A percentile compares a stretch with the other conserved stretches of the same genome.
Conservation (phyloP, 768 basidiomycete genomes). For the Lentinula guzmanii region DNA sequence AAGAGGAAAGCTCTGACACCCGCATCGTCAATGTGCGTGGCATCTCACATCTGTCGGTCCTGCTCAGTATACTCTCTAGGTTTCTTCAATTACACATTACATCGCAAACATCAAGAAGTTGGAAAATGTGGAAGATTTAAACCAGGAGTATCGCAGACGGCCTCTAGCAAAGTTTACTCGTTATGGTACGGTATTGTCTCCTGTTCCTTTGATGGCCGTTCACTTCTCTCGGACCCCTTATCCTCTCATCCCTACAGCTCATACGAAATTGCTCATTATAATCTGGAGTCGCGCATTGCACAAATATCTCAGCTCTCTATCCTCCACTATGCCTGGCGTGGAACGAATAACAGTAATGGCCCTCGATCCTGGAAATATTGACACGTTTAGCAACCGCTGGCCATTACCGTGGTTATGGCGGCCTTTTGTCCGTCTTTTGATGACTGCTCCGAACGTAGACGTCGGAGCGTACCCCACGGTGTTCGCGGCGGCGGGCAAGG, state of each 20-base stretch:
- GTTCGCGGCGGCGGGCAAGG: constrained; percentile 14
- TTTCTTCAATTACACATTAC: constrained; percentile 8
- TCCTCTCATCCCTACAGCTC: constrained; percentile 4
- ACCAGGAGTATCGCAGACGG: constrained; percentile 7
- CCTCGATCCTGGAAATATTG: not conserved
- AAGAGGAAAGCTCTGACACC: constrained; percentile 18
- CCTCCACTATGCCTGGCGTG: not conserved
- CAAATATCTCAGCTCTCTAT: not conserved
- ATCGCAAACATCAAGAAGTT: constrained; percentile 8
- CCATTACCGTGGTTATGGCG: not conserved
- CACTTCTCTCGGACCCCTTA: not conserved
- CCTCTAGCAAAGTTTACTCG: constrained; percentile 3
- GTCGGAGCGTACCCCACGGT: constrained; percentile 11
- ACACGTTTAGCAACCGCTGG: not conserved
- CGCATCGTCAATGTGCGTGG: constrained; percentile 22
- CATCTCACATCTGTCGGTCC: not conserved
- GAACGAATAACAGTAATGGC: not conserved
- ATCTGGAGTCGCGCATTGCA: constrained; percentile 8
- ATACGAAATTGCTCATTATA: constrained; percentile 11
- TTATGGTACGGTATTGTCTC: constrained; percentile 11
- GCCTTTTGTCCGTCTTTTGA: not conserved
- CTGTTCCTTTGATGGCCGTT: too few relatives aligned
- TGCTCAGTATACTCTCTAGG: not conserved
- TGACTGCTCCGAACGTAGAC: not conserved
- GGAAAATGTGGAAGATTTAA: constrained; percentile 14